Base-by-base conservation (phyloP, 306 rosid genomes). In the Vigna unguiculata region DNA sequence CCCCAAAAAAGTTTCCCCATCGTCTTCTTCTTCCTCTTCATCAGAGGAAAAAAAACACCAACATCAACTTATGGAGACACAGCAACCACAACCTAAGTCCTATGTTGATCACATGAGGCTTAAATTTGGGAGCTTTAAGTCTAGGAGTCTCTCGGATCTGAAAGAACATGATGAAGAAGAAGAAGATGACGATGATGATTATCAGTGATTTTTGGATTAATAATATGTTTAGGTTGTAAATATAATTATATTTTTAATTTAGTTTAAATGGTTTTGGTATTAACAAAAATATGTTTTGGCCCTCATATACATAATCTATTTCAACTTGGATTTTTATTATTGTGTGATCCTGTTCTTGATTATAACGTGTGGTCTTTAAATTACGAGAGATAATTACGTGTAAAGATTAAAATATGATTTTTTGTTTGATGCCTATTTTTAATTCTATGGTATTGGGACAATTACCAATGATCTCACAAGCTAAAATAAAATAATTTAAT, bases 61-160 rank as follows among this genome's bases (percentile, higher is more conserved):
- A 76, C 79, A 43, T 5, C 76, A 83, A 15, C 34, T 21, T 32
- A 21, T 38, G 45, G 4, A 52, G 43, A 72, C 71, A 36, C 65
- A 30, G 4, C 61, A 54, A 20, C 79, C 57, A 43, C 72, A 67
- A 12, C 82, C 69, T 22, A 68, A 20, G 14, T 71, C 81, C 61
- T 74, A 69, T 81, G 76, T 69, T 67, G 46, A 54, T 47, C 81
- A 60, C 51, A 55, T 79, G 83, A 79, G 68, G 46, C 30, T 22
- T 19, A 84, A 85, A 66, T 67, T 86, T n/a, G 78, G 83, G 54
- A 88, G 89, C 60, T 85, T 93, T 76, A 93, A 86, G 71, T 71
- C 86, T 9, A 84, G 84, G 81, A 90, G 92, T 71, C 82, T 85
- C 49, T 89, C 96, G 64, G 91, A 93, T 91, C 88, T 91, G 77